Percentiles rank a stretch among this genome's conserved stretches.
phyloP scores from a whole-genome alignment of 495 filamentous ascomycete genomes.

The Penicillium soppii region DNA sequence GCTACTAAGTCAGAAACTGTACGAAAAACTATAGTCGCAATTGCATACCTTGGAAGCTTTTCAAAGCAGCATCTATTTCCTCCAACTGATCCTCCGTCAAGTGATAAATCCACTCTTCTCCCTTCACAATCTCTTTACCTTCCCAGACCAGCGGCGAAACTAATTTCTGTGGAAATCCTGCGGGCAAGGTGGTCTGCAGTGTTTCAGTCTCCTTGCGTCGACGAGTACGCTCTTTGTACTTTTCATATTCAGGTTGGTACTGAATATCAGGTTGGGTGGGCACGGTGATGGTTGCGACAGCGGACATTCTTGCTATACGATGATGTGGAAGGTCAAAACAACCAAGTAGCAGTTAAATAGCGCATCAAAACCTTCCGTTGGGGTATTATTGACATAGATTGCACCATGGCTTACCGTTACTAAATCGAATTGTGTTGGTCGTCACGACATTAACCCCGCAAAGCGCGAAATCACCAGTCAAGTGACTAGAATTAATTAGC shows the following conservation, averaged over 20 bases:
- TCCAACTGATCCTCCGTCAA: constrained; percentile 46
- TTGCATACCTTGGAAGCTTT: constrained; percentile 51
- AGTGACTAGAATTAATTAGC: background rate
- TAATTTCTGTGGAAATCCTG: constrained; percentile 50
- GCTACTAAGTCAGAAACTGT: constrained; percentile 21
- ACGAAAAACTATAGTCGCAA: background rate
- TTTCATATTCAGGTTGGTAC: constrained; percentile 56
- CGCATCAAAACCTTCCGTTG: too few species aligned
- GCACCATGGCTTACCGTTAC: constrained; percentile 9
- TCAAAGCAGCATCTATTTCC: constrained; percentile 56
- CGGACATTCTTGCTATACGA: constrained; percentile 27
- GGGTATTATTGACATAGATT: constrained; percentile 8
- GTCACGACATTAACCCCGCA: constrained; percentile 20
- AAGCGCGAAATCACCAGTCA: constrained; percentile 7
- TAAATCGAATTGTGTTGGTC: constrained; percentile 1
- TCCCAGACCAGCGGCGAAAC: constrained; percentile 58
- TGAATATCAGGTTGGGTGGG: constrained; percentile 50
- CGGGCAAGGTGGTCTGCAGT: constrained; percentile 44
- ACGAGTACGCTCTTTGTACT: constrained; percentile 51
- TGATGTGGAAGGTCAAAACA: too few species aligned
- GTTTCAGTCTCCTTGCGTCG: constrained; percentile 44
- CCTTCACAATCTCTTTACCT: constrained; percentile 47
- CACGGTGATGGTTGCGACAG: constrained; percentile 24
- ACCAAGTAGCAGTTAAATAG: constrained; percentile 1
- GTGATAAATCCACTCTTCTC: constrained; percentile 51